Percentiles rank a stretch among this genome's conserved stretches.
Conservation (phyloP, 495 filamentous ascomycete genomes). For the Extremus antarcticus region DNA sequence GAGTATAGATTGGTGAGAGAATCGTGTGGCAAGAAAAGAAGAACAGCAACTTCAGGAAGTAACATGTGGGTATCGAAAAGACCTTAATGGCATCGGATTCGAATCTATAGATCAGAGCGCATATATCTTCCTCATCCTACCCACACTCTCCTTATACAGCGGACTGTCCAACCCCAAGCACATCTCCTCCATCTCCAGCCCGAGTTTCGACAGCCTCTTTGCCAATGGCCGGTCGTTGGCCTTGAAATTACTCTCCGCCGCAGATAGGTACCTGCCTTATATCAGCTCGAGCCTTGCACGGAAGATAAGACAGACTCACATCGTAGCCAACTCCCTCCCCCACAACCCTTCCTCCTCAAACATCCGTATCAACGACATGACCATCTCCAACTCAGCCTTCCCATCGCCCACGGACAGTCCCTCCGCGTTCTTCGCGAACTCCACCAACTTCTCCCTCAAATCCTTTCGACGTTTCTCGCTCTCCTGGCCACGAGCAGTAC, state of each 20-base stretch:
- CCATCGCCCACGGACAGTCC: neutral
- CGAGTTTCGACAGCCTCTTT: neutral
- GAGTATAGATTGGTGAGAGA: no score
- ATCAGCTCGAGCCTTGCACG: no score
- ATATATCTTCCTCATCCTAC: neutral
- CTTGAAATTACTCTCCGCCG: neutral
- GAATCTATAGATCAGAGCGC: neutral
- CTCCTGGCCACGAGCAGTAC: neutral
- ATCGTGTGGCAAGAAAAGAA: no score
- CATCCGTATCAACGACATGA: neutral
- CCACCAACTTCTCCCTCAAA: neutral
- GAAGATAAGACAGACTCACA: no score
- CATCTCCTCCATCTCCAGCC: neutral
- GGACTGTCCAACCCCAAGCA: constrained; percentile 6
- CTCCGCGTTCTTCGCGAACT: neutral
- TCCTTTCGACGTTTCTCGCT: neutral
- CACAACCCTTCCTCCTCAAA: constrained; percentile 1
- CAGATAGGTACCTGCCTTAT: neutral
- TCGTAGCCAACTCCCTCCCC: constrained; percentile 5
- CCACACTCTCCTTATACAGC: neutral
- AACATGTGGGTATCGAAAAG: no score
- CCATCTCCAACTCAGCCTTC: neutral
- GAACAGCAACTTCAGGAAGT: no score
- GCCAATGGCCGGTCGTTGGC: neutral
- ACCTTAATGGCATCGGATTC: neutral